phyloP scores from a whole-genome alignment of 371 early-diverging fungal genomes.

The Actinomortierella ambigua region DNA sequence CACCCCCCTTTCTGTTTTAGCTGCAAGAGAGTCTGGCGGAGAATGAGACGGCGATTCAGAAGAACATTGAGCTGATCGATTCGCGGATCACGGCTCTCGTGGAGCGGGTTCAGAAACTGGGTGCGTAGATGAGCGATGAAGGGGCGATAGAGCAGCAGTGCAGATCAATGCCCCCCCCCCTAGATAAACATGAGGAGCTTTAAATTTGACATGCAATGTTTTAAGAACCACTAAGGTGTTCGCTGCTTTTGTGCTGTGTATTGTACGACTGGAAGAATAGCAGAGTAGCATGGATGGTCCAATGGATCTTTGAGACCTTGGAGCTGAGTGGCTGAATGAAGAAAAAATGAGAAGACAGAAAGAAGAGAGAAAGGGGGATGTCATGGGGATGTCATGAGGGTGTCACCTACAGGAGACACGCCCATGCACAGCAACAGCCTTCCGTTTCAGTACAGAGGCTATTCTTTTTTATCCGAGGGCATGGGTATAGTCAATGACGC shows the following conservation, averaged over 20 bases:
- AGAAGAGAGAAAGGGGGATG: background rate
- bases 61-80: constrained; percentile 74
- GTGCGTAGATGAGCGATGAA: constrained; percentile 35
- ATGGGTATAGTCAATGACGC: too few relatives aligned
- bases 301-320: too few relatives aligned
- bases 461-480: too few relatives aligned
- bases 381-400: background rate
- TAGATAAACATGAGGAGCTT: background rate
- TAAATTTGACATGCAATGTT: background rate
- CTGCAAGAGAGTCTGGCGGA: constrained; percentile 67
- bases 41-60: constrained; percentile 66
- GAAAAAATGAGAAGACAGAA: background rate
- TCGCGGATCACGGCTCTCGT: constrained; percentile 67
- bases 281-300: too few relatives aligned
- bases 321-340: too few relatives aligned
- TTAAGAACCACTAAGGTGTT: background rate
- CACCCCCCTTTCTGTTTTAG: constrained; percentile 28
- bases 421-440: too few relatives aligned
- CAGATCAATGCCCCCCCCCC: background rate
- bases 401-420: too few relatives aligned
- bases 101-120: constrained; percentile 58
- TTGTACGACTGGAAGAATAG: background rate
- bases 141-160: background rate
- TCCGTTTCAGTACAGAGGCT: too few relatives aligned
- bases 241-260: background rate